A percentile compares a stretch with the other conserved stretches of the same genome.
These are phyloP conservation scores for Paxillus ammoniavirescens DNA, from an alignment of 768 basidiomycete genomes.

Conservation along the genomic window DNA sequence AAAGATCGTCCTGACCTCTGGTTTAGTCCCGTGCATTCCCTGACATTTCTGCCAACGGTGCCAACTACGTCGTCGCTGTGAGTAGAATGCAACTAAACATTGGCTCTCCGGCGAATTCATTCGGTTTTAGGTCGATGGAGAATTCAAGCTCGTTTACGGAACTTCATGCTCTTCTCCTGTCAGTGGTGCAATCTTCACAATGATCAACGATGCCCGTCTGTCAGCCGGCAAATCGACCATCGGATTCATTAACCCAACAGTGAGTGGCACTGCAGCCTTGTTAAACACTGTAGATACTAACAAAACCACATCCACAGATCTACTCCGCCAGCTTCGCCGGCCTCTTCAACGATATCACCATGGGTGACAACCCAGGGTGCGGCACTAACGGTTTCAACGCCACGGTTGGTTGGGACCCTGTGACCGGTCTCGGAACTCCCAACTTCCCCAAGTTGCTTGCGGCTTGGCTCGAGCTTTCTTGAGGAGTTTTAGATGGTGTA, in stretches of 20 bases:
- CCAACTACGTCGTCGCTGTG: constrained; percentile 26
- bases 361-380: constrained; percentile 26
- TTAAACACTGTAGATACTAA: neutral
- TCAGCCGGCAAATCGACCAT: constrained; percentile 30
- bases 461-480: constrained; percentile 40
- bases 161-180: constrained; percentile 35
- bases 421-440: constrained; percentile 36
- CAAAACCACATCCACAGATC: constrained; percentile 8
- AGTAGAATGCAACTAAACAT: neutral
- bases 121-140: constrained; percentile 32
- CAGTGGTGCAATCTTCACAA: constrained; percentile 31
- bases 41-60: constrained; percentile 38
- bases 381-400: constrained; percentile 27
- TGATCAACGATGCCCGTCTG: constrained; percentile 38
- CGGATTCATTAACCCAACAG: constrained; percentile 45
- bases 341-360: constrained; percentile 20
- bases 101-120: neutral
- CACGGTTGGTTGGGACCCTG: constrained; percentile 29
- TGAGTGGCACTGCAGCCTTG: constrained; percentile 32
- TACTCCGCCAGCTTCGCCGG: constrained; percentile 14
- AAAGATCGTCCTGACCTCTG: constrained; percentile 32
- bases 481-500: constrained; percentile 7
- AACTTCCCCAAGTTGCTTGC: constrained; percentile 51
- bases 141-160: constrained; percentile 32
- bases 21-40: constrained; percentile 34